Evolutionary conservation across 192 early-diverging fungal species (phyloP), one percentile per base, ranked within the genome.

Genomic region (Helicostylum pulchrum): DNA sequence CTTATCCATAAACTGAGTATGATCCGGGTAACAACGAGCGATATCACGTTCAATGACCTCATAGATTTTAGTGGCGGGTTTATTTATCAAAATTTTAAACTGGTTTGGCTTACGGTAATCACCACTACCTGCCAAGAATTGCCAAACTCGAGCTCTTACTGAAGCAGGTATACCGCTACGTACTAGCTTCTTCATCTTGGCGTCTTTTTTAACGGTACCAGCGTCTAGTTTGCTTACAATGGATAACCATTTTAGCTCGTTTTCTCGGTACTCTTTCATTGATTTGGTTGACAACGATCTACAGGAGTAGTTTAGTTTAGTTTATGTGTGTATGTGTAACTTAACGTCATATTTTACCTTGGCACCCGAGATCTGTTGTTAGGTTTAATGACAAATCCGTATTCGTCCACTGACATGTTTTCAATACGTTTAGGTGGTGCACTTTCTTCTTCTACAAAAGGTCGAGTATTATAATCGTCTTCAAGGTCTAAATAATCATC

Each of bases 1-100:
- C 0, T 69, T 75, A 39, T 89, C 88, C 0, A 78, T 70, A 70
- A 98, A 98, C 72, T 93, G 82, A 43, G 73, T 63, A 67, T 95
- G 93, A 65, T 94, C 90, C 2, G 94, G 94, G 73, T 90, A 98
- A 75, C 94, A 95, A 9, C 67, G 39, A 43, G 81, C 66, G 20
- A 98, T 87, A 61, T 98, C 96, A 21, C 87, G 80, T 57, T 97
- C 94, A 56, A 98, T 98, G 14, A 91, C 88, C 34, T 94, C 91
- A 73, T 90, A 94, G 43, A 96, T 91, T 4, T 83, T 74, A 42
- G 51, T 48, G 7, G 51, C 20, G 0, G 65, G 55, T 48, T 34
- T 78, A 72, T 62, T 64, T 64, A 42, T 4, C 20, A 61, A 15
- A 65, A 71, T 75, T 39, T 84, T 64, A 61, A 74, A 87, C 42